These are phyloP conservation scores for Boeremia lycopersici DNA, from an alignment of 2,329 filamentous ascomycete genomes.

Conservation along the genomic window DNA sequence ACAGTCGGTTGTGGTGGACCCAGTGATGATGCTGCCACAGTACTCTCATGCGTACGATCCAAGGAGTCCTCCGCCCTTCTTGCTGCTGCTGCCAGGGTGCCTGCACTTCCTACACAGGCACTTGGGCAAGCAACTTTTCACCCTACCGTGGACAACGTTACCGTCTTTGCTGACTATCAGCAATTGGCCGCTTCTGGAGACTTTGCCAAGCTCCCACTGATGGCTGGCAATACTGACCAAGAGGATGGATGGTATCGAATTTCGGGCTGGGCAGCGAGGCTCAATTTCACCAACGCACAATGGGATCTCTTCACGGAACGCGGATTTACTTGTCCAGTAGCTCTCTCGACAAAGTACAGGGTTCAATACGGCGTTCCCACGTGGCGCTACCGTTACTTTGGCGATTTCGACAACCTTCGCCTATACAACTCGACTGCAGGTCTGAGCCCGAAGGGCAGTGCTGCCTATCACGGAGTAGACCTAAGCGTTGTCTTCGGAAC, in stretches of 20 bases:
- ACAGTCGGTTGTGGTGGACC: constrained; percentile 44
- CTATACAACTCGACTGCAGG: constrained; percentile 38
- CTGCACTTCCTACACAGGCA: constrained; percentile 33
- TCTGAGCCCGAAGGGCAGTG: constrained; percentile 35
- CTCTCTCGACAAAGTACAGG: constrained; percentile 25
- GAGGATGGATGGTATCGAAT: constrained; percentile 38
- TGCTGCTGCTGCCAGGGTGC: constrained; percentile 35
- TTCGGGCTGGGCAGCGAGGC: constrained; percentile 27
- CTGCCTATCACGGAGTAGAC: constrained; percentile 47
- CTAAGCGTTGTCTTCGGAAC: constrained; percentile 46
- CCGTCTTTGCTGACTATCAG: constrained; percentile 39
- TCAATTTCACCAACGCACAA: constrained; percentile 29
- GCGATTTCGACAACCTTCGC: constrained; percentile 44
- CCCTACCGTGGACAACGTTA: constrained; percentile 39
- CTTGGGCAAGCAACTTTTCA: constrained; percentile 37
- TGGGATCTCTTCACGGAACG: constrained; percentile 34
- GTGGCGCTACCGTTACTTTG: constrained; percentile 47
- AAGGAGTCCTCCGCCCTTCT: constrained; percentile 29
- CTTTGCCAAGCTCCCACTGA: constrained; percentile 33
- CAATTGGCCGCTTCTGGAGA: constrained; percentile 26
- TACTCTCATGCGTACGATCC: constrained; percentile 47
- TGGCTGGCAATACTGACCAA: constrained; percentile 33
- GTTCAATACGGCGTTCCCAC: constrained; percentile 37
- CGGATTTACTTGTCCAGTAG: constrained; percentile 34
- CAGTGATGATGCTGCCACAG: constrained; percentile 26